Base-by-base conservation (phyloP, 2,329 filamentous ascomycete genomes). In the Aspergillus bombycis region DNA sequence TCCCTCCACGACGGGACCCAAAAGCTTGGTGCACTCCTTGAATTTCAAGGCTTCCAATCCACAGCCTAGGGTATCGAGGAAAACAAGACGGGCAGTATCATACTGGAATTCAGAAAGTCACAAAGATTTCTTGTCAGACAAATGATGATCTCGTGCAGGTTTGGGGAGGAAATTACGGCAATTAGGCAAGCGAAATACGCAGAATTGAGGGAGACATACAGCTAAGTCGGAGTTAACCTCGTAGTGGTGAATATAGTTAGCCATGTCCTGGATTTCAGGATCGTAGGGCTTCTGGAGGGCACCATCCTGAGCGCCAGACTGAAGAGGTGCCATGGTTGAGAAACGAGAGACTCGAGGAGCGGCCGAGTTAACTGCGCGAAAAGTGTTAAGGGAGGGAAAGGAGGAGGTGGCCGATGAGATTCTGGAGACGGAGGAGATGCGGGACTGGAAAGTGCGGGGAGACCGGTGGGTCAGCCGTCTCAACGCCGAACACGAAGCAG, bases 11-110 rank as follows among this genome's bases (percentile, higher is more conserved):
- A 94, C 86, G 58, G 95, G 95, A 23, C 95, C 95, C 46, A 99
- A 89, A 64, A 98, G 88, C 84, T 97, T 97, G 68, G 91, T 89
- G 86, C 95, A 98, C 82, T 97, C 92, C 80, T 94, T 92, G 85
- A 99, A 99, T 72, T 91, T 90, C 75, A 99, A 87, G 70, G 92
- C 95, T 84, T 98, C 94, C 67, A 99, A 89, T 77, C 95, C 95
- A 80, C 95, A 99, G 75, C 95, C 95, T 55, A 99, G 87, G 61
- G 95, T 98, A 80, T 99, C 95, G 76, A 98, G 88, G 80, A 99
- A 93, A 71, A 98, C 94, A 84, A 93, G 94, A 82, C 95, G 91
- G 67, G 95, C 95, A 56, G 95, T 99, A 80, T 99, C 95, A 78
- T 91, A 96, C 78, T 80, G 66, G 28, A 10, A 16, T 55, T 36